phyloP scores from a whole-genome alignment of 176 grass and related monocot species.

The Musa beccarii region DNA sequence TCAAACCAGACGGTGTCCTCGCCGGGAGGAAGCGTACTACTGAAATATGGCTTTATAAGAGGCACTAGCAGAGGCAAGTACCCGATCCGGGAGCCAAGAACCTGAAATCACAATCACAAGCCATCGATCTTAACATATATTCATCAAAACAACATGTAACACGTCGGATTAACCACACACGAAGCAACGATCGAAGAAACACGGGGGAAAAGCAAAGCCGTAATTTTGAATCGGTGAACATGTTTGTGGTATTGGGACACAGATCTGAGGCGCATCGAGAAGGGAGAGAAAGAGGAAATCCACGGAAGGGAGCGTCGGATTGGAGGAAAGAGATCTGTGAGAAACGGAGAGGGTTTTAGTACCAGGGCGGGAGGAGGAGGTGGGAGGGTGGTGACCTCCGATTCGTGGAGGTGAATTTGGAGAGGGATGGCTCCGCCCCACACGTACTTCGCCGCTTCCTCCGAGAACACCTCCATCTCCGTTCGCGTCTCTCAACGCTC shows the following conservation, averaged over 20 bases:
- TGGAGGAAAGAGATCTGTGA: not conserved
- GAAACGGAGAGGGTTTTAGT: not conserved
- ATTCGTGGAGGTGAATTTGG: constrained; percentile 89
- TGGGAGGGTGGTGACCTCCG: constrained; percentile 82
- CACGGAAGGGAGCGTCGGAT: not conserved
- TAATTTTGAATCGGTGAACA: not conserved
- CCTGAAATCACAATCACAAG: constrained; percentile 33
- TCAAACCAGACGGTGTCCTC: constrained; percentile 94
- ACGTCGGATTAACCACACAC: not conserved
- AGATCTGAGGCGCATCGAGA: not conserved
- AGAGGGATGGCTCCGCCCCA: constrained; percentile 82
- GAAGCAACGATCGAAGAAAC: not conserved
- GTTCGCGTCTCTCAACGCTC: not conserved
- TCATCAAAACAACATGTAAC: not conserved
- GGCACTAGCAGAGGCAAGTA: constrained; percentile 75
- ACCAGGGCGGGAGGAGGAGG: constrained; percentile 83
- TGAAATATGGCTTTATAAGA: constrained; percentile 88
- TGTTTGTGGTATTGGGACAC: not conserved
- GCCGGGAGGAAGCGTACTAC: constrained; percentile 61
- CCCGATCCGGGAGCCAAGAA: constrained; percentile 71
- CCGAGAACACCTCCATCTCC: constrained; percentile 36
- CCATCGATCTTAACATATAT: not conserved
- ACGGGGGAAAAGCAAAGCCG: not conserved
- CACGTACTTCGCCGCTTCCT: constrained; percentile 58
- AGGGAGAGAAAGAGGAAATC: not conserved